Evolutionary conservation across 495 filamentous ascomycete genomes (phyloP), one percentile per base, ranked within the genome.

Genomic region (Amphirosellinia nigrospora): DNA sequence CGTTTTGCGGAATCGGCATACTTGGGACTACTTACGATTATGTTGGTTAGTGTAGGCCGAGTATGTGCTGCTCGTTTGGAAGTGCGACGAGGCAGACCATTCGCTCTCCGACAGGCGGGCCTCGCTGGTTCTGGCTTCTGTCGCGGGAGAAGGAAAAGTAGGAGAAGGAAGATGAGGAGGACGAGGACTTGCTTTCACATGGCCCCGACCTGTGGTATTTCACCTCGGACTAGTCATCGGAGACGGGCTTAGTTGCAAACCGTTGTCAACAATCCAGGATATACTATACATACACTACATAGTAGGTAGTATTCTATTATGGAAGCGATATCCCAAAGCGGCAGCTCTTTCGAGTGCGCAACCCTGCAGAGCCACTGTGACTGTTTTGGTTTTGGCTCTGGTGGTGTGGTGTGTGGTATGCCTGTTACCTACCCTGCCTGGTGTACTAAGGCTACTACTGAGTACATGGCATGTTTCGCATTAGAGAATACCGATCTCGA

Each of bases 11-110:
- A 34, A 30, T 8, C 53, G 53, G 21, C 53, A 58, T n/a, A n/a
- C n/a, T n/a, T n/a, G n/a, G n/a, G n/a, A n/a, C n/a, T n/a, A n/a
- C n/a, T n/a, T n/a, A 4, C 15, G 21, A 16, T n/a, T 19, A 30
- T 58, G 15, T 9, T 58, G 9, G 30, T 58, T 28, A 28, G 50
- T 30, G 50, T 28, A 30, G 50, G 50, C 50, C 23, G 30, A 53
- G 28, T 43, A 64, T 50, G 61, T 64, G 16, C 43, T 23, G 61
- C 43, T 64, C 61, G 61, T 64, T 6, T 64, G 61, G 61, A 50
- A 8, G 61, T 26, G 43, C 38, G 32, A 32, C 32, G 8, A 11
- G 3, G 26, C 28, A 6, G 53, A 15, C 56, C 19, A 3, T 60
- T 39, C 34, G 28, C 3, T 21, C 21, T 36, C 26, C n/a, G n/a